Evolutionary conservation across 2,329 filamentous ascomycete species (phyloP).

Genomic region (Talaromyces sp.): DNA sequence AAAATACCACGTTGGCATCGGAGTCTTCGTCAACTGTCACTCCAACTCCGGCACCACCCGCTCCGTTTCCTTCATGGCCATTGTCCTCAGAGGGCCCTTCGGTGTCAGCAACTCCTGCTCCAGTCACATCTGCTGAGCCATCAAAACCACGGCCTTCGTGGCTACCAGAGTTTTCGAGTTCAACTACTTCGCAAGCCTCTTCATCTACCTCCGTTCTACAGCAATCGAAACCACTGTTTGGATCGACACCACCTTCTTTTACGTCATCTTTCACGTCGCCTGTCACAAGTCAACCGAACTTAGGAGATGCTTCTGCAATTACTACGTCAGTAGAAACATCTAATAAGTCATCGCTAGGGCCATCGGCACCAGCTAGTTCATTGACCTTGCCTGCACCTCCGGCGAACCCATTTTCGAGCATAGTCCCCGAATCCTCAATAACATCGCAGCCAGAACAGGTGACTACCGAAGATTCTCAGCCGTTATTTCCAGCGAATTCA

Average conservation of each 20-base stretch:
- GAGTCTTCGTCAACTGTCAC: not conserved
- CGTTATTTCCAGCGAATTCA: not conserved
- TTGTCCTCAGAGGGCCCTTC: not conserved
- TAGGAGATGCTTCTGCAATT: not conserved
- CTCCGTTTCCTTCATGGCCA: slow-evolving; percentile 3
- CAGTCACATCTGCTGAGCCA: not conserved
- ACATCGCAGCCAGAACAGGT: not conserved
- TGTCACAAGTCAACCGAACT: not conserved
- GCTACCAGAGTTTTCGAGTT: slow-evolving; percentile 2
- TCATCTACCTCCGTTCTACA: not conserved
- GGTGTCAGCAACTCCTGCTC: not conserved
- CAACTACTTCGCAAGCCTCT: not conserved
- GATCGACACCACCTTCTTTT: not conserved
- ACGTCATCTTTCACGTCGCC: not conserved
- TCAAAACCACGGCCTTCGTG: slow-evolving; percentile 2
- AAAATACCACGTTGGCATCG: not conserved
- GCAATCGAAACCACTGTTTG: not conserved
- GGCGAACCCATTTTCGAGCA: not conserved
- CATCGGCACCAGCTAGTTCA: not conserved
- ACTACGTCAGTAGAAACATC: not conserved
- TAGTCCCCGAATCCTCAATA: not conserved
- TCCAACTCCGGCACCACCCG: not conserved
- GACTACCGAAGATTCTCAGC: not conserved
- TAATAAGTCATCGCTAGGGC: not conserved
- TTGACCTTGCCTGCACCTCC: not conserved